Percentiles rank a stretch among this genome's conserved stretches.
These are phyloP conservation scores for Aspergillus brunneoviolaceus DNA, from an alignment of 2,329 filamentous ascomycete species.

Conservation along the genomic window DNA sequence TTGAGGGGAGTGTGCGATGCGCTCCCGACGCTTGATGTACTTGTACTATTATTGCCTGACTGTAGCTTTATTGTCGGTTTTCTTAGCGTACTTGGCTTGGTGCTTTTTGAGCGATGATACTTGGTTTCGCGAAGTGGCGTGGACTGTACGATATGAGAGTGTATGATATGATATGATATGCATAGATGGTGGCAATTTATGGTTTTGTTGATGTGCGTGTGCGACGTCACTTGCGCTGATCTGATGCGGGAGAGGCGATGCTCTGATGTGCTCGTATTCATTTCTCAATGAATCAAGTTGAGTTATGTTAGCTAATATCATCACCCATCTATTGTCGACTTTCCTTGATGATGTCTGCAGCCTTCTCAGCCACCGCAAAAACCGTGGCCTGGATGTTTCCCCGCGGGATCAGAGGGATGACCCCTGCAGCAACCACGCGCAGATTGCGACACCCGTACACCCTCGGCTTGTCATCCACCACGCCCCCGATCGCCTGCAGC, in stretches of 20 bases:
- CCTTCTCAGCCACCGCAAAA: constrained; percentile 3
- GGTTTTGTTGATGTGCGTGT: too few species aligned
- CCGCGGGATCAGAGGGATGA: too few species aligned
- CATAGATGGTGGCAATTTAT: not conserved
- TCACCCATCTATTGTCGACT: not conserved
- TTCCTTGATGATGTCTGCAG: constrained; percentile 13
- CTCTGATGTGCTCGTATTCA: too few species aligned
- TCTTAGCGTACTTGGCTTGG: not conserved
- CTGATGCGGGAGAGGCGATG: too few species aligned
- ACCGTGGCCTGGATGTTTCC: too few species aligned
- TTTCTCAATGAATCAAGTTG: too few species aligned
- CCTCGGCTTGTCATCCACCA: too few species aligned
- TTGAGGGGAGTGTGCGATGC: not conserved
- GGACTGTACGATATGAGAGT: not conserved
- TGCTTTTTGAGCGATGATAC: not conserved
- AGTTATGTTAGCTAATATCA: not conserved
- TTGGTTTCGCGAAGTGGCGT: not conserved
- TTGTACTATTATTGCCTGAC: not conserved
- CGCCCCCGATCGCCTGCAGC: too few species aligned
- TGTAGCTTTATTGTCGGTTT: not conserved
- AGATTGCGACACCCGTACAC: too few species aligned
- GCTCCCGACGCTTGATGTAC: not conserved
- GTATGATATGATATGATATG: not conserved
- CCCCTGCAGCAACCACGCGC: too few species aligned
- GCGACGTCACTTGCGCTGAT: too few species aligned